Base-by-base conservation (phyloP, 805 yeast genomes). In the Lachancea waltii region DNA sequence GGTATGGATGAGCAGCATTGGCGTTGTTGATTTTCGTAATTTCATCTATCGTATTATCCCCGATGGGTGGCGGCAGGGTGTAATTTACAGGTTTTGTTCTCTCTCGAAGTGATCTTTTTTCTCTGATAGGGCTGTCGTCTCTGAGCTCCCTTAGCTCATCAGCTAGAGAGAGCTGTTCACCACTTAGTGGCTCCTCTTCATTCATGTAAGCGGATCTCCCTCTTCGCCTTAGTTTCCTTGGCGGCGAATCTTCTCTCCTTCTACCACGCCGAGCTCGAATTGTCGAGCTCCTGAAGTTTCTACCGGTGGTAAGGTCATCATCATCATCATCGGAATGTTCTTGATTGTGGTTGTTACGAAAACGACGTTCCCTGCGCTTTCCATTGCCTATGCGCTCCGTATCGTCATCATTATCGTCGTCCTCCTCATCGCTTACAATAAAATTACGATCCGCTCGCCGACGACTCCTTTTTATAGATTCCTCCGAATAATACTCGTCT, bases 41-140 rank as follows among this genome's bases (percentile, higher is more conserved):
- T 3, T 48, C 60, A n/a, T 54, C 63, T 5, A 56, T 37, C 19
- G 50, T 58, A 4, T 63, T 63, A 4, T 66, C 61, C 35, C 63
- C 42, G 40, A 85, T 66, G 3, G 95, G 95, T 1, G 95, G 95
- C 0, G 95, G 90, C 7, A 87, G 68, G 10, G 80, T 73, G 56
- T 87, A 87, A 53, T 87, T 82, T 8, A 89, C 78, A 19, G 79
- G 78, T 47, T 85, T 77, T 40, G 87, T 77, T 45, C 87, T 60
- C 44, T 78, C 80, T 37, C 89, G 69, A 16, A 81, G 59, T 5
- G 69, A 61, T 48, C 78, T 67, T 37, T 75, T 67, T 34, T 69
- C 72, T 13, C 74, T 67, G 19, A 71, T 64, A 3, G 74, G 71
- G 2, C 85, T 79, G 10, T 79, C 77, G 3, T 77, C 79, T 50